These are phyloP conservation scores for Pichia cabralensis DNA, from an alignment of 805 yeast species.

Conservation along the genomic window DNA sequence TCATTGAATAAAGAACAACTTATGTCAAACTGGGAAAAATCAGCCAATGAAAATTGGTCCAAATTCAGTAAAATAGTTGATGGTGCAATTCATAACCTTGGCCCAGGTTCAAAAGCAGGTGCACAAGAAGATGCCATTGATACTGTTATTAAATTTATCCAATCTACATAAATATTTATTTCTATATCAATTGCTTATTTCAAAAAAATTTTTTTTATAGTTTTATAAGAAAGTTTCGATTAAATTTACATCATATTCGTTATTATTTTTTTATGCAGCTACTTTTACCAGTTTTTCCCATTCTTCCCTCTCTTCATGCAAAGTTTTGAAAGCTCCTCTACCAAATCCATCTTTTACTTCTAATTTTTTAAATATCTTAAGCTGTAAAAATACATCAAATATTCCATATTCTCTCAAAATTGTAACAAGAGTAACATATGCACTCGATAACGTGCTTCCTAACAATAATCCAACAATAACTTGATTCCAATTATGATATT, in stretches of 20 bases:
- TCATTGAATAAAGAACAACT: conserved; percentile 38
- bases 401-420: conserved; percentile 59
- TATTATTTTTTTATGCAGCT: conserved; percentile 15
- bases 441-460: conserved; percentile 51
- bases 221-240: no score
- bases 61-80: conserved; percentile 39
- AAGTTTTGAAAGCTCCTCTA: conserved; percentile 8
- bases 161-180: neutral
- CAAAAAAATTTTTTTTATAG: no score
- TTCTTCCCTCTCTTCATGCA: conserved; percentile 16
- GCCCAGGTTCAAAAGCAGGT: conserved; percentile 26
- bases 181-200: no score
- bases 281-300: conserved; percentile 14
- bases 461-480: conserved; percentile 60
- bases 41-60: conserved; percentile 42
- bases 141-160: conserved; percentile 10
- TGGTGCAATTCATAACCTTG: conserved; percentile 53
- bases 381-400: conserved; percentile 50
- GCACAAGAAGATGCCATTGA: conserved; percentile 10
- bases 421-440: conserved; percentile 44
- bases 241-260: no score
- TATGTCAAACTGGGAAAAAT: conserved; percentile 38
- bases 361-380: conserved; percentile 43
- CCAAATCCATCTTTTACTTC: conserved; percentile 50
- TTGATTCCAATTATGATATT: conserved; percentile 68